Evolutionary conservation across 305 asterid genomes (phyloP), one percentile per base, ranked within the genome.

Genomic region (Fraxinus dipetala): DNA sequence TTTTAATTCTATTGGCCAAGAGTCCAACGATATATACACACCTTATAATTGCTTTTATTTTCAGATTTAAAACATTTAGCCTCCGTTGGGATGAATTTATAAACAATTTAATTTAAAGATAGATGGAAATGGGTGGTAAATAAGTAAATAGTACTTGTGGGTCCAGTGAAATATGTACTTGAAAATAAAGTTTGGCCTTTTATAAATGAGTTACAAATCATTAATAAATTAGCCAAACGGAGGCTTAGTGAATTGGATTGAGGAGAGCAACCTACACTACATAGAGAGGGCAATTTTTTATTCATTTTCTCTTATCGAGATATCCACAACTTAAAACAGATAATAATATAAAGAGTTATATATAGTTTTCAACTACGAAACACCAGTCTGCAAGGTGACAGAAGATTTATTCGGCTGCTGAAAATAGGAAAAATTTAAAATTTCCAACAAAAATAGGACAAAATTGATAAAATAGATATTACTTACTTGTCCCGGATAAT

Each of bases 401-500:
- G 1, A 30, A 26, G 8, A 45, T 43, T 70, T 45, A 20, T 40
- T 24, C 11, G 36, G 63, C 56, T 78, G 48, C 20, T 18, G 35
- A 79, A 75, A 38, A 77, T 28, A 14, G 40, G 76, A 69, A 22
- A 26, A 43, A 3, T 45, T 67, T 61, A 0, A 78, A 5, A 28
- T 32, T 35, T 56, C 18, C 40, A 36, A 5, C 24, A 20, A 54
- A 78, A 43, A 59, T 10, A 26, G 36, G 35, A 14, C 28, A 24
- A 16, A 6, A 35, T 11, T 30, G 73, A 69, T 72, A 56, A 87
- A 74, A 34, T 59, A 79, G 35, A 74, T 81, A 79, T 8, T 79
- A 85, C 97, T 92, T 89, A 95, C 99, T 89, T 94, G 96, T 80
- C 98, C 99, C 5, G 99, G 96, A 87, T 91, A 94, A 85, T 93